Conservation (phyloP, 2,329 filamentous ascomycete species). For the Colletotrichum sp. region DNA sequence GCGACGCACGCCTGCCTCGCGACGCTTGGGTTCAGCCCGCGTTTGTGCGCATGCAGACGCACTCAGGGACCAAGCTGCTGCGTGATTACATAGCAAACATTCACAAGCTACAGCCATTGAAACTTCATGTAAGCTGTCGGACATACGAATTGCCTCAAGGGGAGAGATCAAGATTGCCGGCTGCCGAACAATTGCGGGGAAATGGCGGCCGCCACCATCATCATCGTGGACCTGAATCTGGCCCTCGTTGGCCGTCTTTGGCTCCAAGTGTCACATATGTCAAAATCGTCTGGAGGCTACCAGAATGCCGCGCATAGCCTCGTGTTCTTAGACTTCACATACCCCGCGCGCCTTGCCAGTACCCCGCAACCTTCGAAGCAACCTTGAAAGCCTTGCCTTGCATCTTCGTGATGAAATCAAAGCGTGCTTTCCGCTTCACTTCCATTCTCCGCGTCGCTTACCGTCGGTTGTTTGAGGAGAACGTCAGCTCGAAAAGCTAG, state of each 20-base stretch:
- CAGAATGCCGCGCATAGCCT: not conserved
- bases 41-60: not conserved
- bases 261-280: not conserved
- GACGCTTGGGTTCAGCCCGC: not conserved
- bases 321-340: conserved; percentile 8
- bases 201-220: not conserved
- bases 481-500: not conserved
- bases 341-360: conserved; percentile 9
- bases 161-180: not conserved
- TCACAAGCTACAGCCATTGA: not conserved
- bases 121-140: not conserved
- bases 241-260: not conserved
- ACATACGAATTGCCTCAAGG: not conserved
- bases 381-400: not conserved
- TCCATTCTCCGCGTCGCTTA: not conserved
- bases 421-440: not conserved
- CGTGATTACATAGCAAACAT: not conserved
- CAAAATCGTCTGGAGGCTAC: not conserved
- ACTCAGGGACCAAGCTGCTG: not conserved
- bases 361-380: conserved; percentile 16
- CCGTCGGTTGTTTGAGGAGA: not conserved
- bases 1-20: not conserved
- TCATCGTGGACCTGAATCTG: not conserved
- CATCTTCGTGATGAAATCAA: not conserved
- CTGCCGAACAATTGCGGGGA: not conserved